phyloP scores from a whole-genome alignment of 495 filamentous ascomycete genomes.

The Aspergillus homomorphus region DNA sequence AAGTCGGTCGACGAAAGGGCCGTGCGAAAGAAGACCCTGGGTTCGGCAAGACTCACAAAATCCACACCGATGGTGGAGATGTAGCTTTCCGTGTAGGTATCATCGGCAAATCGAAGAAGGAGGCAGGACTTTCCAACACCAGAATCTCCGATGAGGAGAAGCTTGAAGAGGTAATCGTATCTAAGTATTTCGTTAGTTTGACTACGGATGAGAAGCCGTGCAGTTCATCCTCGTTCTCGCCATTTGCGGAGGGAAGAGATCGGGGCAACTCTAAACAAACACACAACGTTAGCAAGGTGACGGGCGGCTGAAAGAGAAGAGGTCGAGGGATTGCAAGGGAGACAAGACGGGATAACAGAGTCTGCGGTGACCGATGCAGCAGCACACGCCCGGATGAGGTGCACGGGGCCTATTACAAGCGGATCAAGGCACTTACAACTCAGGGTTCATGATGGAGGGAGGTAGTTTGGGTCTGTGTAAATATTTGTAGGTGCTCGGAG shows the following conservation, averaged over 20 bases:
- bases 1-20: background rate
- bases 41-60: slow-evolving; percentile 59
- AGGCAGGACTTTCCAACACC: slow-evolving; percentile 99
- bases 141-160: slow-evolving; percentile 99
- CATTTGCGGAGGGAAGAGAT: background rate
- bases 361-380: slow-evolving; percentile 1
- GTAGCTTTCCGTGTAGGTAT: slow-evolving; percentile 99
- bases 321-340: background rate
- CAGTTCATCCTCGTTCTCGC: background rate
- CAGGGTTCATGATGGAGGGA: slow-evolving; percentile 77
- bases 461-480: slow-evolving; percentile 5
- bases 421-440: slow-evolving; percentile 68
- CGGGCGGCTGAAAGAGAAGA: background rate
- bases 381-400: background rate
- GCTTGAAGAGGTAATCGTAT: slow-evolving; percentile 99
- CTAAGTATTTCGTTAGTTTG: slow-evolving; percentile 48
- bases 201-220: slow-evolving; percentile 9
- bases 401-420: slow-evolving; percentile 10
- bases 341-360: background rate
- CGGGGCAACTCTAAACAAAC: background rate
- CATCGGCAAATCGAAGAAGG: slow-evolving; percentile 95
- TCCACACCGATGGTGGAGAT: slow-evolving; percentile 99
- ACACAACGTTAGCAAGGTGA: background rate
- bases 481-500: background rate
- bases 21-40: background rate